phyloP scores from a whole-genome alignment of 257 asterid genomes.

The Gentiana dahurica region DNA sequence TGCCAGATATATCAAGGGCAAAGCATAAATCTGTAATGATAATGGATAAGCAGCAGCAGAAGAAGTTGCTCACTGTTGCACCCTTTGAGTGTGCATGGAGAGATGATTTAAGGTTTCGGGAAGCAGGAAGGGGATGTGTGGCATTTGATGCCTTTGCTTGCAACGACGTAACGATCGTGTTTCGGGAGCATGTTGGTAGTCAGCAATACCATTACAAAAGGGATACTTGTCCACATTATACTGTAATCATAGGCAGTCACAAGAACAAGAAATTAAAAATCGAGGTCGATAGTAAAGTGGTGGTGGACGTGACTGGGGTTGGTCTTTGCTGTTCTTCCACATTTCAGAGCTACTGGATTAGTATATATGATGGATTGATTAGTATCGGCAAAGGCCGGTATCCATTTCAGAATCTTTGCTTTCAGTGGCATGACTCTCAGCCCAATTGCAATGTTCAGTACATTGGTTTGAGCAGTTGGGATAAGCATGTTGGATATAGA shows the following conservation, averaged over 20 bases:
- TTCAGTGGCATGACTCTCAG: slow-evolving; percentile 86
- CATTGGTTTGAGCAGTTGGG: slow-evolving; percentile 98
- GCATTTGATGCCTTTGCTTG: slow-evolving; percentile 97
- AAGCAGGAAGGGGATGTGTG: slow-evolving; percentile 96
- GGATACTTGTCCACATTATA: slow-evolving; percentile 88
- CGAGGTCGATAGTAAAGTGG: slow-evolving; percentile 79
- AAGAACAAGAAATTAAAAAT: slow-evolving; percentile 75
- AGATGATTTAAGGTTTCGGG: slow-evolving; percentile 70
- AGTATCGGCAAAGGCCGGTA: slow-evolving; percentile 95
- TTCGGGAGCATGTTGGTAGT: slow-evolving; percentile 86
- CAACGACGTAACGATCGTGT: slow-evolving; percentile 89
- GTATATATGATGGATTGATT: slow-evolving; percentile 83
- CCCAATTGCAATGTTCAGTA: slow-evolving; percentile 84
- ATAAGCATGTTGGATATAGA: slow-evolving; percentile 87
- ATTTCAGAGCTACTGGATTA: slow-evolving; percentile 94
- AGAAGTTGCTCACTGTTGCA: slow-evolving; percentile 74
- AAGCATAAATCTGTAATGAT: slow-evolving; percentile 3
- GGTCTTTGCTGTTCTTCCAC: slow-evolving; percentile 81
- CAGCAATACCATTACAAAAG: slow-evolving; percentile 96
- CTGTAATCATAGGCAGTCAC: slow-evolving; percentile 95
- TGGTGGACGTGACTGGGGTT: slow-evolving; percentile 66
- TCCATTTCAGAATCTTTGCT: slow-evolving; percentile 92
- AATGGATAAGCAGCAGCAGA: slow-evolving; percentile 64
- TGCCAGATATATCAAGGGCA: slow-evolving; percentile 10
- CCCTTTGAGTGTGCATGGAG: slow-evolving; percentile 97